Base-by-base conservation (phyloP, 2,329 filamentous ascomycete species). In the Aspergillus pseudoterreus region DNA sequence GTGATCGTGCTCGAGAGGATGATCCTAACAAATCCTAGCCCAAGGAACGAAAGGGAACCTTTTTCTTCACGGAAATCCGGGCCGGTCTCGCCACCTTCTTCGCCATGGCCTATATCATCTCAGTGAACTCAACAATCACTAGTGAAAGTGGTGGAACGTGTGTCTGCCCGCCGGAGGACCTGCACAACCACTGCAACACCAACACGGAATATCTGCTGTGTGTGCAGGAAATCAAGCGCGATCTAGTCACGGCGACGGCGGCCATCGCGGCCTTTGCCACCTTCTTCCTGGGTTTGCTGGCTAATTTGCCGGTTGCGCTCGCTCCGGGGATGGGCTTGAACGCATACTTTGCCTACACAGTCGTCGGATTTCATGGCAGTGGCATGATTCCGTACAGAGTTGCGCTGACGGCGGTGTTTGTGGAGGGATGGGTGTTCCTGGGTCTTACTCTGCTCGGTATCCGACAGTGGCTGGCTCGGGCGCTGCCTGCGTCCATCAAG, bases 351-450 rank as follows among this genome's bases (percentile, higher is more conserved):
- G 82, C 90, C 22, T 95, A 88, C 66, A 87, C 83, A 0, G 86
- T 90, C 42, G 90, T 95, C 51, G 90, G 90, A 3, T 83, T 78
- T 63, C 85, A 92, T 66, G 90, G 90, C 41, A 80, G 77, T 19
- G 89, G 89, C 2, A 77, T 80, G 33, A 84, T 95, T 8, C 83
- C 88, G 1, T 95, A 89, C 66, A 70, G 81, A 48, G 79, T 92
- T 39, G 90, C 90, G 32, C 74, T 95, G 35, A 94, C 90, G 4
- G 90, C 90, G 49, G 90, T 94, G 58, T 95, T 95, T 66, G 86
- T 94, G 12, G 90, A 95, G 70, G 90, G 90, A 35, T 88, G 88
- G 69, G 85, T 95, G 55, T 95, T 95, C 72, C 82, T 95, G 46
- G 87, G 76, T 3, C 79, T 95, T 38, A 90, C 90, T 1, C 68